Conservation (phyloP, 768 basidiomycete genomes). For the Fibroporia radiculosa region DNA sequence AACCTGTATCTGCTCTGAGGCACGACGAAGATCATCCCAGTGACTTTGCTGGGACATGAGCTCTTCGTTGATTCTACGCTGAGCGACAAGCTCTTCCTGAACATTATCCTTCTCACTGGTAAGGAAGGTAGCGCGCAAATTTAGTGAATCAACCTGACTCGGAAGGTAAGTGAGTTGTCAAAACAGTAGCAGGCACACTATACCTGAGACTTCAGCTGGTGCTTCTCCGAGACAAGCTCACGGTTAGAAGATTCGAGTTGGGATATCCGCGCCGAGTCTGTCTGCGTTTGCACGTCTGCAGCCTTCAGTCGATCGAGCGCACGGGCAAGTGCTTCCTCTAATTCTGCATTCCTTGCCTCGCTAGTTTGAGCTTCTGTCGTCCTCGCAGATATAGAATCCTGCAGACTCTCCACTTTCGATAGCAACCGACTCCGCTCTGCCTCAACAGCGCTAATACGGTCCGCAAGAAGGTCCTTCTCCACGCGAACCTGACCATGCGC, state of each 20-base stretch:
- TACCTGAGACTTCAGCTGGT: slow-evolving; percentile 54
- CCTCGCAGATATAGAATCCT: slow-evolving; percentile 34
- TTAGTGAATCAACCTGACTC: slow-evolving; percentile 52
- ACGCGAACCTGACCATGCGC: slow-evolving; percentile 73
- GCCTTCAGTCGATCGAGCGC: slow-evolving; percentile 65
- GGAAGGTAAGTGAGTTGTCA: slow-evolving; percentile 7
- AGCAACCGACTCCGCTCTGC: slow-evolving; percentile 58
- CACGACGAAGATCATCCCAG: slow-evolving; percentile 69
- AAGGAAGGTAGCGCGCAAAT: slow-evolving; percentile 47
- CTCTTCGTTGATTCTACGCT: slow-evolving; percentile 56
- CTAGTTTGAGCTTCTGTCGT: slow-evolving; percentile 38
- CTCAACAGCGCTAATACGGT: slow-evolving; percentile 55
- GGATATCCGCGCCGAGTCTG: slow-evolving; percentile 49
- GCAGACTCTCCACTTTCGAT: slow-evolving; percentile 46
- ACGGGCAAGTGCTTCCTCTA: slow-evolving; percentile 68
- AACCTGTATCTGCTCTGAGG: slow-evolving; percentile 65
- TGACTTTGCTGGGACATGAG: slow-evolving; percentile 57
- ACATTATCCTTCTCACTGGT: slow-evolving; percentile 59
- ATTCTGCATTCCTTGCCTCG: slow-evolving; percentile 45
- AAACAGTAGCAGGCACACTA: slow-evolving; percentile 14
- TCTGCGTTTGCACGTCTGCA: slow-evolving; percentile 60
- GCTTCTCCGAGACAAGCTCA: slow-evolving; percentile 49
- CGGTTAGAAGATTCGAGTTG: slow-evolving; percentile 56
- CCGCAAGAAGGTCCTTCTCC: slow-evolving; percentile 68
- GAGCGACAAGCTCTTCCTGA: slow-evolving; percentile 37